These are phyloP conservation scores for Paecilomyces niveus DNA, from an alignment of 2,329 filamentous ascomycete species.

Conservation along the genomic window DNA sequence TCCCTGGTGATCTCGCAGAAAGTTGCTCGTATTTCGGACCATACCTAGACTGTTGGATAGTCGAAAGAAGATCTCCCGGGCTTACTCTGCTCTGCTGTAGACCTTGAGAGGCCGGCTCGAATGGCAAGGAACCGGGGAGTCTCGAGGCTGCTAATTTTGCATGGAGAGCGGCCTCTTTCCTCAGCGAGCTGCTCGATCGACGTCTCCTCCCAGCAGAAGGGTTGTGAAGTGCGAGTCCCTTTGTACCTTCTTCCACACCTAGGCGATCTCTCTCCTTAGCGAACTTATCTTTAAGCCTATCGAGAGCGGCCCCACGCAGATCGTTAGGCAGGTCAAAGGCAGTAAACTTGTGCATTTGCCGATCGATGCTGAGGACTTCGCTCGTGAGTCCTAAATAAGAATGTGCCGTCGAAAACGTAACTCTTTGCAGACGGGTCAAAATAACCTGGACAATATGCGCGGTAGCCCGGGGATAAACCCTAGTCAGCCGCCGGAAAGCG, in stretches of 20 bases:
- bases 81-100: slow-evolving; percentile 45
- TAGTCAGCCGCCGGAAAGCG: slow-evolving; percentile 85
- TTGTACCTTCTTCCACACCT: slow-evolving; percentile 71
- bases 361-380: slow-evolving; percentile 87
- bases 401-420: slow-evolving; percentile 90
- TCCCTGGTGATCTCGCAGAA: slow-evolving; percentile 9
- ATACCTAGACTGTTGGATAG: slow-evolving; percentile 62
- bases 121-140: slow-evolving; percentile 13
- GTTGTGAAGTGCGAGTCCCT: slow-evolving; percentile 94
- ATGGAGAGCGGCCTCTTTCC: slow-evolving; percentile 73
- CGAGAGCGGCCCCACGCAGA: slow-evolving; percentile 72
- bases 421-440: slow-evolving; percentile 83
- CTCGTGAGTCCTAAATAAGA: slow-evolving; percentile 86
- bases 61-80: slow-evolving; percentile 73
- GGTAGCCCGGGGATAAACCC: slow-evolving; percentile 91
- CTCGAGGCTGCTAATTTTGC: slow-evolving; percentile 49
- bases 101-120: slow-evolving; percentile 17
- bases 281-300: slow-evolving; percentile 89
- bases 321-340: slow-evolving; percentile 87
- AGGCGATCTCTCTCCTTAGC: slow-evolving; percentile 74
- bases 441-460: slow-evolving; percentile 98
- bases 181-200: slow-evolving; percentile 64
- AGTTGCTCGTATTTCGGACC: slow-evolving; percentile 44
- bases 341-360: slow-evolving; percentile 88
- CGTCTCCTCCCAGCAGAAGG: slow-evolving; percentile 58